These are phyloP conservation scores for Candida caryicola DNA, from an alignment of 805 yeast species.

Conservation along the genomic window DNA sequence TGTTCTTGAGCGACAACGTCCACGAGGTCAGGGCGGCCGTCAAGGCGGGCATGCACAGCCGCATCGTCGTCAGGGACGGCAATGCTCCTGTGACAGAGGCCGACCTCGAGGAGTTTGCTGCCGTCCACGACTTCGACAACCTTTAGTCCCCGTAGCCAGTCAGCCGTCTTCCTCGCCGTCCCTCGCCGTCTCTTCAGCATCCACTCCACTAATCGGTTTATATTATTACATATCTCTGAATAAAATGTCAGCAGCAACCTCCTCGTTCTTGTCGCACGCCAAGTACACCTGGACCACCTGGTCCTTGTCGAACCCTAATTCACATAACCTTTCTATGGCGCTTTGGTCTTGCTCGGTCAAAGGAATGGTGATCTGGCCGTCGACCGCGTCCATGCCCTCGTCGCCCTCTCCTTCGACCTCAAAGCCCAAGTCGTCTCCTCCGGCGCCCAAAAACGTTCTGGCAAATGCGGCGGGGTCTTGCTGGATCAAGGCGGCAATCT, in stretches of 20 bases:
- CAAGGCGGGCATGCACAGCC: slow-evolving; percentile 57
- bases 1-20: slow-evolving; percentile 80
- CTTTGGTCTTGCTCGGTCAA: slow-evolving; percentile 80
- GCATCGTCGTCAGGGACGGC: slow-evolving; percentile 71
- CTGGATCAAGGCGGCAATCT: slow-evolving; percentile 74
- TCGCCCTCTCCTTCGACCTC: slow-evolving; percentile 38
- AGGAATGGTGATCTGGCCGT: slow-evolving; percentile 46
- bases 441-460: slow-evolving; percentile 64
- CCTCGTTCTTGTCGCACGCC: slow-evolving; percentile 98
- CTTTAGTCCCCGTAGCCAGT: background rate
- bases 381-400: slow-evolving; percentile 40
- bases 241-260: slow-evolving; percentile 89
- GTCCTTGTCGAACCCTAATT: slow-evolving; percentile 86
- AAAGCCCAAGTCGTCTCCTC: slow-evolving; percentile 47
- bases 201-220: background rate
- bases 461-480: slow-evolving; percentile 88
- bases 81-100: slow-evolving; percentile 50
- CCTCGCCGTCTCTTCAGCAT: background rate
- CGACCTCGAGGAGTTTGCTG: slow-evolving; percentile 18
- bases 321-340: slow-evolving; percentile 88
- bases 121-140: background rate
- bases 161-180: background rate
- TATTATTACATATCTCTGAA: slow-evolving; percentile 46
- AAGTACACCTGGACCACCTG: slow-evolving; percentile 89
- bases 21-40: slow-evolving; percentile 75